These are phyloP conservation scores for Stachybotrys echinatus DNA, from an alignment of 2,329 filamentous ascomycete species.

Conservation along the genomic window DNA sequence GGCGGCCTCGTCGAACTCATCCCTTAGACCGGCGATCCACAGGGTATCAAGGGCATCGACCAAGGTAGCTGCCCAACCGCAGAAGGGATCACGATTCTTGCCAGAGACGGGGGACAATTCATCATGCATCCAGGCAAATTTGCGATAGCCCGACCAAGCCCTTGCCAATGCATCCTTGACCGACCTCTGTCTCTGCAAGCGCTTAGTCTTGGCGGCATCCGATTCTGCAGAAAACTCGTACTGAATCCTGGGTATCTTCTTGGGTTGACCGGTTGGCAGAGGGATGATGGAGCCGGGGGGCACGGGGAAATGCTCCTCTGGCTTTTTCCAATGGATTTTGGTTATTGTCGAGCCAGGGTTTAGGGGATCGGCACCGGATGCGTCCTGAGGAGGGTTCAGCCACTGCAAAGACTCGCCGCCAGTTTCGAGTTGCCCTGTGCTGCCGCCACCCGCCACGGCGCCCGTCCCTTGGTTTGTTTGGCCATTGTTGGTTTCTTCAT, in stretches of 20 bases:
- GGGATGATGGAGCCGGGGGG: constrained; percentile 63
- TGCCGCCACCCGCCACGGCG: constrained; percentile 2
- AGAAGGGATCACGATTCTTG: constrained; percentile 72
- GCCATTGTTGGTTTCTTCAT: background rate
- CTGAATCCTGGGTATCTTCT: constrained; percentile 72
- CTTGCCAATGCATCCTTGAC: constrained; percentile 72
- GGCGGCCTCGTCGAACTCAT: constrained; percentile 76
- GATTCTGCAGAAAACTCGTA: constrained; percentile 64
- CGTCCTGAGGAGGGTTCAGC: constrained; percentile 19
- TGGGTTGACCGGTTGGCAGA: constrained; percentile 67
- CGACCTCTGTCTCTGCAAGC: constrained; percentile 56
- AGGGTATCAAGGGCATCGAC: constrained; percentile 79
- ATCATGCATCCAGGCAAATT: constrained; percentile 78
- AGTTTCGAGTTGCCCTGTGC: background rate
- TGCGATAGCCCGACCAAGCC: constrained; percentile 78
- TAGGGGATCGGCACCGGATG: constrained; percentile 10
- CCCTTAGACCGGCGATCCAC: constrained; percentile 77
- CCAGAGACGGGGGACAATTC: constrained; percentile 73
- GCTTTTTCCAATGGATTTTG: constrained; percentile 66
- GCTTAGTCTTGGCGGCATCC: constrained; percentile 51
- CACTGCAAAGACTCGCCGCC: constrained; percentile 11
- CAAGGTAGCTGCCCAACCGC: constrained; percentile 83
- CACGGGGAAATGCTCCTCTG: constrained; percentile 73
- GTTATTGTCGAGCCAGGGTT: constrained; percentile 7
- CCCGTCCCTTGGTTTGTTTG: constrained; percentile 1